phyloP scores from a whole-genome alignment of 306 rosid species.

The Cucumis hystrix region DNA sequence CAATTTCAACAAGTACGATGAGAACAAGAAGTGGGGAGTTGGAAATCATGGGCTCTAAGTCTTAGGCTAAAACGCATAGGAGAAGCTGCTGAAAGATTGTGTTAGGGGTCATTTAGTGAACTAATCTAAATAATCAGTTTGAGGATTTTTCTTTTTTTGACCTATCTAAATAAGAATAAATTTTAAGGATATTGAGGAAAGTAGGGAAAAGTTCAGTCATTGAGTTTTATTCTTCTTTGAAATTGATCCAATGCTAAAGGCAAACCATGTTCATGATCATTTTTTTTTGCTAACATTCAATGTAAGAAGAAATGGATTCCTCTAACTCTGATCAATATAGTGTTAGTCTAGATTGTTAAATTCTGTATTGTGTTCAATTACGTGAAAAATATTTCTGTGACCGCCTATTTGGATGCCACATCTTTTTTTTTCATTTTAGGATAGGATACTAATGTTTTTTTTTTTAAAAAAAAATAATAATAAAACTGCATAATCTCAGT shows the following conservation, averaged over 20 bases:
- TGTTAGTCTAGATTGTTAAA: not conserved
- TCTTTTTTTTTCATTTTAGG: not conserved
- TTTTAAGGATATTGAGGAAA: not conserved
- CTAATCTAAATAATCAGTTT: too few relatives aligned
- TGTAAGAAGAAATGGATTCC: not conserved
- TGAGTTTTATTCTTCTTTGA: too few relatives aligned
- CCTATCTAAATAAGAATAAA: too few relatives aligned
- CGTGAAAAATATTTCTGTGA: not conserved
- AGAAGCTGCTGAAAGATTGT: too few relatives aligned
- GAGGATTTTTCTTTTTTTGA: too few relatives aligned
- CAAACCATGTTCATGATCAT: not conserved
- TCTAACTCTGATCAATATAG: not conserved
- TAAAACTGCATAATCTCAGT: not conserved
- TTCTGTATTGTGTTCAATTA: not conserved
- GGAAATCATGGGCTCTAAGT: too few relatives aligned
- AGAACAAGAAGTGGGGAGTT: too few relatives aligned
- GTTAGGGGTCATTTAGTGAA: too few relatives aligned
- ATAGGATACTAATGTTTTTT: not conserved
- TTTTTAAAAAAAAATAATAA: not conserved
- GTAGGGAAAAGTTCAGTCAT: too few relatives aligned
- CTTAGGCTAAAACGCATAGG: too few relatives aligned
- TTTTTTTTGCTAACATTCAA: not conserved
- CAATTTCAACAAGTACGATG: too few relatives aligned
- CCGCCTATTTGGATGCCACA: not conserved
- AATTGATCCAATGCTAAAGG: not conserved